Percentiles rank a stretch among this genome's conserved stretches.
Conservation (phyloP, 108 stramenopile species). For the Pseudonitzschia pungens region DNA sequence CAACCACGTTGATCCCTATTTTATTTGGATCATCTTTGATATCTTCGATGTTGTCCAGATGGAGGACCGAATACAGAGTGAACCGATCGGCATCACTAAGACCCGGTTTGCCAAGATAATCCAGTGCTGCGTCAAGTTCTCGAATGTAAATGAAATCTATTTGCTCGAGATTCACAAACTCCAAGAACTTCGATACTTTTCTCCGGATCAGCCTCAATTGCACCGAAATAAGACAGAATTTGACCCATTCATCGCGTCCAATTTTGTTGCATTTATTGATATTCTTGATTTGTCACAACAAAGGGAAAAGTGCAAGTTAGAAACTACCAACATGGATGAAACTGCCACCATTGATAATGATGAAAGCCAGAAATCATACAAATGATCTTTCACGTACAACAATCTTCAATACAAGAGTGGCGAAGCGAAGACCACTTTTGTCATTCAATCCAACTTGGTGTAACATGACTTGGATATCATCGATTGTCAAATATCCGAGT, state of each 20-base stretch:
- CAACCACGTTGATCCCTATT: neutral
- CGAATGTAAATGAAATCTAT: conserved; percentile 22
- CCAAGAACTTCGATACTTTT: conserved; percentile 31
- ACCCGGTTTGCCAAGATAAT: conserved; percentile 33
- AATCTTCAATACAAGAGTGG: conserved; percentile 5
- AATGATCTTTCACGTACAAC: neutral
- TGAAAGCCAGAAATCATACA: too few relatives aligned
- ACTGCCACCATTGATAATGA: too few relatives aligned
- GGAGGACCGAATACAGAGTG: neutral
- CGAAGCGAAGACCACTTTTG: neutral
- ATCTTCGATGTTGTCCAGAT: conserved; percentile 2
- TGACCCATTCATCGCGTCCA: conserved; percentile 24
- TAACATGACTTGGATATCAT: neutral
- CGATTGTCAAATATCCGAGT: neutral
- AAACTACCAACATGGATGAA: too few relatives aligned
- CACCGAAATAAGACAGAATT: conserved; percentile 16
- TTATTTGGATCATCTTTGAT: neutral
- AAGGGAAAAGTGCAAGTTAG: too few relatives aligned
- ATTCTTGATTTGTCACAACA: conserved; percentile 9
- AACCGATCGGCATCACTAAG: conserved; percentile 8
- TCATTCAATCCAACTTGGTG: neutral
- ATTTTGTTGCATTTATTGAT: conserved; percentile 19
- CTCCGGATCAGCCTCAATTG: conserved; percentile 13
- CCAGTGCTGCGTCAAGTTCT: conserved; percentile 29
- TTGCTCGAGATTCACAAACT: conserved; percentile 36